These are phyloP conservation scores for Pyrenophora seminiperda DNA, from an alignment of 2,329 filamentous ascomycete species.

Conservation along the genomic window DNA sequence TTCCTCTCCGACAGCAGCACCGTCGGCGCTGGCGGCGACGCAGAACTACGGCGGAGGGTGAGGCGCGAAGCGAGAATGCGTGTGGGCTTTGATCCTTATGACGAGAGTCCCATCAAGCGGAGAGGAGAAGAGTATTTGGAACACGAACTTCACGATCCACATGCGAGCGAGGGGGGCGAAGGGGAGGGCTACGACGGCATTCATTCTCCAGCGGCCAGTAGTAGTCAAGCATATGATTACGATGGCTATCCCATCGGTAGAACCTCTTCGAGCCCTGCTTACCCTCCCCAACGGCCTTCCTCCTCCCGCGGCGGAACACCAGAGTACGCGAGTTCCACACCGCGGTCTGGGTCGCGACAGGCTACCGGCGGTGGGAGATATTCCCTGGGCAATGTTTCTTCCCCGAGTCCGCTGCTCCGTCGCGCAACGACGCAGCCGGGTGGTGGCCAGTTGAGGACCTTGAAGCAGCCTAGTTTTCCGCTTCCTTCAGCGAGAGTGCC, in stretches of 20 bases:
- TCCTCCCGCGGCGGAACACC: neutral
- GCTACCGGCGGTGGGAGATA: conserved; percentile 16
- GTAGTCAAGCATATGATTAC: conserved; percentile 37
- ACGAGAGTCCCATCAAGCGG: conserved; percentile 70
- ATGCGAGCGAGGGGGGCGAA: neutral
- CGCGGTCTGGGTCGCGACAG: conserved; percentile 21
- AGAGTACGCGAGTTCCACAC: too few relatives aligned
- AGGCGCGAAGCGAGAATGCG: conserved; percentile 64
- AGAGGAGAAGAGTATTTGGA: conserved; percentile 70
- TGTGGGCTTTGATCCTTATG: conserved; percentile 74
- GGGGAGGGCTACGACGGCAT: neutral
- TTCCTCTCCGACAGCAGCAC: conserved; percentile 75
- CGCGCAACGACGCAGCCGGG: conserved; percentile 43
- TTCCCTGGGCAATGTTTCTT: conserved; percentile 21
- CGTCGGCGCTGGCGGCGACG: conserved; percentile 67
- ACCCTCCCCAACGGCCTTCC: conserved; percentile 27
- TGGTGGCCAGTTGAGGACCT: conserved; percentile 28
- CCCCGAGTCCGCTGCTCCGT: conserved; percentile 43
- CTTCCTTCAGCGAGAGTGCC: conserved; percentile 16
- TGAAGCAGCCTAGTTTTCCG: conserved; percentile 21
- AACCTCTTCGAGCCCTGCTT: conserved; percentile 11
- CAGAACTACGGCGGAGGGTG: conserved; percentile 63
- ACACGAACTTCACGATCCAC: conserved; percentile 36
- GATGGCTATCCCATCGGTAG: conserved; percentile 36
- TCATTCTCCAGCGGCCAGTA: too few relatives aligned